Evolutionary conservation across 2,329 filamentous ascomycete species (phyloP), one percentile per base, ranked within the genome.

Genomic region (Scedosporium apiospermum): DNA sequence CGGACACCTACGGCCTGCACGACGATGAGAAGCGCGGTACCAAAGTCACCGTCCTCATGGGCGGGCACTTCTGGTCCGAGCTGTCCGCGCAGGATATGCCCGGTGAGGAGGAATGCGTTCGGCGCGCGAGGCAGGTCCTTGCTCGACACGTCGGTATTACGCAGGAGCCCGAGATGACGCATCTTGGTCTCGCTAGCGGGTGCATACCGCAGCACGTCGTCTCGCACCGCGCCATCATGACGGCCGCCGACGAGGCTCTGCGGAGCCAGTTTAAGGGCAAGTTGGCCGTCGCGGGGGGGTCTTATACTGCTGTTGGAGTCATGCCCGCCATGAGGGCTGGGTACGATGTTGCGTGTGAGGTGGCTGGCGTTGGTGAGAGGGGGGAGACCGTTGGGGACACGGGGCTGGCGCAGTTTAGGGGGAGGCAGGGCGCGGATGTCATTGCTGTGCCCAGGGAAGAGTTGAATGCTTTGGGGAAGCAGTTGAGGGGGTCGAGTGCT

Each of bases 191-290:
- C 57, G 81, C 80, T 65, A 72, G 78, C 64, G 81, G 95, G 65
- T 96, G 92, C 71, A 95, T 99, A 66, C 93, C 95, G 10, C 95
- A 99, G 75, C 96, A 96, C 73, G 83, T 81, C 0, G 87, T 96
- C 1, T 91, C 91, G 42, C 93, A 98, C 73, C 75, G 83, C 27
- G 73, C 77, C 7, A 81, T 83, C 64, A 84, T 96, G 77, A 75
- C 74, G 23, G 71, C 72, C 1, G 82, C 87, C 1, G 80, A 87
- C 68, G 68, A 74, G 2, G 78, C 87, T 61, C 78, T 91, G 4
- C 70, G 74, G 38, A 64, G 76, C 3, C 74, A 77, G 4, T 96
- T 87, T 71, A 72, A 79, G 7, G 86, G 88, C 14, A 78, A 81
- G 12, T 76, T 96, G 30, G 81, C 85, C 64, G 86, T 95, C 18